Conservation (phyloP, 768 basidiomycete genomes). For the Solioccasus polychromus region DNA sequence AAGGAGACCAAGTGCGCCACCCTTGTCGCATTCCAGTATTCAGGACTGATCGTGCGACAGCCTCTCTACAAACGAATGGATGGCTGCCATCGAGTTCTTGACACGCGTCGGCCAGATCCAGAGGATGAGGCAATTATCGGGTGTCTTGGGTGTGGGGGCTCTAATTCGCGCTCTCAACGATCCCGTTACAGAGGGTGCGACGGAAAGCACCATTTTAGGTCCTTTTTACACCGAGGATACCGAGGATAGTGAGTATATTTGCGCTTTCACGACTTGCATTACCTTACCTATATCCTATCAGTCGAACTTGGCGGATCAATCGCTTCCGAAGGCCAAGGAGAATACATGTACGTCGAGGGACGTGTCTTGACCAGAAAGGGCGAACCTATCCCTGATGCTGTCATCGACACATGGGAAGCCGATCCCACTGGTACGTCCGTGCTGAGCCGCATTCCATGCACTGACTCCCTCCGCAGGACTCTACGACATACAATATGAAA, state of each 20-base stretch:
- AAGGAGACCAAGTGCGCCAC: constrained; percentile 56
- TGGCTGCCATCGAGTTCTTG: constrained; percentile 76
- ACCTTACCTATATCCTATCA: constrained; percentile 24
- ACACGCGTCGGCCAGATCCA: constrained; percentile 71
- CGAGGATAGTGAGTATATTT: constrained; percentile 50
- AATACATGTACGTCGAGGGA: constrained; percentile 81
- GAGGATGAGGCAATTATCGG: constrained; percentile 88
- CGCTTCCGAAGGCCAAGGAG: constrained; percentile 83
- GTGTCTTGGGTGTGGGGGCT: constrained; percentile 72
- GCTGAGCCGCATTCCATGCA: no score
- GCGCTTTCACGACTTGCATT: not conserved
- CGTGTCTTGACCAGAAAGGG: constrained; percentile 57
- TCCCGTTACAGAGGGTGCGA: constrained; percentile 56
- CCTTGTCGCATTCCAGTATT: not conserved
- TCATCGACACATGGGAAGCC: constrained; percentile 84
- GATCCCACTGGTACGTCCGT: no score
- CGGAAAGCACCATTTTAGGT: constrained; percentile 75
- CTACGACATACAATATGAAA: constrained; percentile 52
- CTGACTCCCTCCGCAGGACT: no score
- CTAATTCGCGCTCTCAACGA: constrained; percentile 77
- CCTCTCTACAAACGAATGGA: constrained; percentile 85
- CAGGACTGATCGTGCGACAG: constrained; percentile 20
- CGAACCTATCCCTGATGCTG: constrained; percentile 58
- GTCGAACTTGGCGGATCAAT: constrained; percentile 71
- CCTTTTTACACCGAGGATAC: constrained; percentile 85